phyloP scores from a whole-genome alignment of 2,329 filamentous ascomycete genomes.

The Aspergillus ruber region DNA sequence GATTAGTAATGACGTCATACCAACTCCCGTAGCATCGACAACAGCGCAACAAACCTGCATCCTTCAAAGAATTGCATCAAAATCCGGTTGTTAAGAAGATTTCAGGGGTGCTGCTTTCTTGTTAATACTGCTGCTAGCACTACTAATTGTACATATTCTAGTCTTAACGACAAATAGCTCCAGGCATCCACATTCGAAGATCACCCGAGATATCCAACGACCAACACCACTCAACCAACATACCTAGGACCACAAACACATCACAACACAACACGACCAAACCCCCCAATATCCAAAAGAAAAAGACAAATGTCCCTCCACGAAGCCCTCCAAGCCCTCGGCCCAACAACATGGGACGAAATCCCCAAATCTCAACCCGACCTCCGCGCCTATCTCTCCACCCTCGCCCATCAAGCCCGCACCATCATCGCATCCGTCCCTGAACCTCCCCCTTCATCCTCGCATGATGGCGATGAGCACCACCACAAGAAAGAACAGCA shows the following conservation, averaged over 20 bases:
- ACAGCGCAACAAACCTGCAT: not conserved
- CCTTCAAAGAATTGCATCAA: not conserved
- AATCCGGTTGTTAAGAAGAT: too few species aligned
- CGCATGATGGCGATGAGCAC: conserved; percentile 32
- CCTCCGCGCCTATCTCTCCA: conserved; percentile 49
- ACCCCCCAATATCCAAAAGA: too few species aligned
- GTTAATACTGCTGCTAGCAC: too few species aligned
- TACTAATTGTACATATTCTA: too few species aligned
- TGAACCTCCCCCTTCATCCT: conserved; percentile 37
- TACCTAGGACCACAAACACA: too few species aligned
- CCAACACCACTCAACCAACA: not conserved
- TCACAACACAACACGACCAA: not conserved
- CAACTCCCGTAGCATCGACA: not conserved
- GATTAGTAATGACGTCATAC: not conserved
- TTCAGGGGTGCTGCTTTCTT: too few species aligned
- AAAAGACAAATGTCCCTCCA: conserved; percentile 50
- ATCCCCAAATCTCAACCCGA: conserved; percentile 42
- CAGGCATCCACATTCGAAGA: too few species aligned
- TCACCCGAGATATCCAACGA: too few species aligned
- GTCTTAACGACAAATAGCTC: too few species aligned
- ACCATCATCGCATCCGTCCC: conserved; percentile 73
- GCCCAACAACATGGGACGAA: conserved; percentile 49
- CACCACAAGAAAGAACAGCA: not conserved
- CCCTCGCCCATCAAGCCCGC: conserved; percentile 62
- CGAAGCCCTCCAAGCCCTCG: conserved; percentile 52